A percentile compares a stretch with the other conserved stretches of the same genome.
These are phyloP conservation scores for Sisymbrium irio DNA, from an alignment of 345 rosid genomes.

Conservation along the genomic window DNA sequence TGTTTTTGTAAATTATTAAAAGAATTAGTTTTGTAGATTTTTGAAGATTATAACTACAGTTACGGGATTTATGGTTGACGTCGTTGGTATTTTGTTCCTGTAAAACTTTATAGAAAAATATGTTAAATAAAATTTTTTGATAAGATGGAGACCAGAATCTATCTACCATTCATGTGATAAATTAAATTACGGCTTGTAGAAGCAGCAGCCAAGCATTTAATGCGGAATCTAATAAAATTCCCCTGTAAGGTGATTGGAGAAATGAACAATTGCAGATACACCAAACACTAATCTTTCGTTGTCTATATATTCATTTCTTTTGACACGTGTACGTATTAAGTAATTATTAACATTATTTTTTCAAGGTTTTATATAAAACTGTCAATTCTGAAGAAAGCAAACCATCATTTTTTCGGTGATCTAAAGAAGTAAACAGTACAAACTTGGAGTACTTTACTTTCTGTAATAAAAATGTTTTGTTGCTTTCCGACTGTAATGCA, in stretches of 20 bases:
- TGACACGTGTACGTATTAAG: not conserved
- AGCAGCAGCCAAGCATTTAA: not conserved
- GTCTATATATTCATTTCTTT: not conserved
- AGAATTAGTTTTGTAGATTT: too few species aligned
- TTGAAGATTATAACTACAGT: not conserved
- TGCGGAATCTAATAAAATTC: slow-evolving; percentile 3
- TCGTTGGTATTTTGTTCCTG: not conserved
- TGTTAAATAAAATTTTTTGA: too few species aligned
- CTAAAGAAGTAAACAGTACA: not conserved
- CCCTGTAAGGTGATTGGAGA: not conserved
- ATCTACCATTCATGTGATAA: not conserved
- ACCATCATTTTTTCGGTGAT: not conserved
- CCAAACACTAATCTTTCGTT: not conserved
- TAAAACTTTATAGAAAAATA: too few species aligned
- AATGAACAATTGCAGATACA: not conserved
- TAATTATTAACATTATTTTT: not conserved
- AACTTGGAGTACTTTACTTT: not conserved
- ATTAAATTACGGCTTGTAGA: not conserved
- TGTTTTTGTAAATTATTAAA: not conserved
- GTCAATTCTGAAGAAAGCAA: not conserved
- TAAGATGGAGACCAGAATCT: too few species aligned
- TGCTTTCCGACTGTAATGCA: too few species aligned
- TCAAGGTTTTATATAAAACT: not conserved
- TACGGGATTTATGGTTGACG: not conserved
- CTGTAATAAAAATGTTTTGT: too few species aligned